Evolutionary conservation across 495 filamentous ascomycete genomes (phyloP).

Genomic region (Letharia lupina): DNA sequence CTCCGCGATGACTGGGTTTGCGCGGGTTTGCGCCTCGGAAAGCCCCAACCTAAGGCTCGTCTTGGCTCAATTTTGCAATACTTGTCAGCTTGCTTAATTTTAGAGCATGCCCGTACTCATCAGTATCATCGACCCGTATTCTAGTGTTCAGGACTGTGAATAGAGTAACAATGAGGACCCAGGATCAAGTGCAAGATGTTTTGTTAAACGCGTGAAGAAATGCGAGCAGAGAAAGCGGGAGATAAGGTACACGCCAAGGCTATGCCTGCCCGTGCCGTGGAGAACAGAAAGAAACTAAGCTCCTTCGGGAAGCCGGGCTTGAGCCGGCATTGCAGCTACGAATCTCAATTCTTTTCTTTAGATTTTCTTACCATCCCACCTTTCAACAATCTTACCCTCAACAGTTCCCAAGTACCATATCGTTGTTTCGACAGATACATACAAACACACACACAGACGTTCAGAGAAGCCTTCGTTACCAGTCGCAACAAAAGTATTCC

Average conservation of each 20-base stretch:
- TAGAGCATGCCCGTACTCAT: neutral
- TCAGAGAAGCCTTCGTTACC: neutral
- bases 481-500: neutral
- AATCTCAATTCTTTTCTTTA: neutral
- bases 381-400: neutral
- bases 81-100: neutral
- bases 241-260: neutral
- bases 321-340: neutral
- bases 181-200: neutral
- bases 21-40: slow-evolving; percentile 1
- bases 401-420: neutral
- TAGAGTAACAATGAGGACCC: neutral
- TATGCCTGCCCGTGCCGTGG: neutral
- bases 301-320: neutral
- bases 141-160: neutral
- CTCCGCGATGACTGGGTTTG: neutral
- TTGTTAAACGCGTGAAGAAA: no score
- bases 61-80: neutral
- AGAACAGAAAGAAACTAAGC: neutral
- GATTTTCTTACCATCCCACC: neutral
- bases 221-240: neutral
- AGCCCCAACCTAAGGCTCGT: neutral
- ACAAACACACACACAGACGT: neutral
- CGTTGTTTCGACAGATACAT: neutral
- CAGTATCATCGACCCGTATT: neutral